A percentile compares a stretch with the other conserved stretches of the same genome.
phyloP scores from a whole-genome alignment of 441 rosid species.

The Gossypium davidsonii region DNA sequence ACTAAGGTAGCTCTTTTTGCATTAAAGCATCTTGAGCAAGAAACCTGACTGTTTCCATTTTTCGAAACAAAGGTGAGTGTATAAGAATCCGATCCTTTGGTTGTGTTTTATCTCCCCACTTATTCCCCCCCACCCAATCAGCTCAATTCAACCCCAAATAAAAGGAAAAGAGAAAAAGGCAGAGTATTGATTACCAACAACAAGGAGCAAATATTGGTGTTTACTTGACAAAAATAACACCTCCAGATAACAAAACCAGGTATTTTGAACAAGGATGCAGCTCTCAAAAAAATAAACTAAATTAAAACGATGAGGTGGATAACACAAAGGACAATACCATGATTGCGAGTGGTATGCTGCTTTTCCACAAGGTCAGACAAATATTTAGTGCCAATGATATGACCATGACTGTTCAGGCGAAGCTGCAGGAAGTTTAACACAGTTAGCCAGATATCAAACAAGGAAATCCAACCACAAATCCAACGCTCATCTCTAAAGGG shows the following conservation, averaged over 20 bases:
- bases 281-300: neutral
- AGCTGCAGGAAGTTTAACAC: constrained; percentile 58
- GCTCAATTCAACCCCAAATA: neutral
- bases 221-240: neutral
- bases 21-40: neutral
- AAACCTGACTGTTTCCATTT: neutral
- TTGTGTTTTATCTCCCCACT: neutral
- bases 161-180: neutral
- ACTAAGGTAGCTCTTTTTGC: neutral
- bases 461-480: neutral
- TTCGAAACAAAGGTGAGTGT: neutral
- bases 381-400: constrained; percentile 86
- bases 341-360: constrained; percentile 61
- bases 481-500: neutral
- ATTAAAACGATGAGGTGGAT: neutral
- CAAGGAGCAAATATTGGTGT: neutral
- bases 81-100: neutral
- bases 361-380: constrained; percentile 90
- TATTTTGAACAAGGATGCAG: neutral
- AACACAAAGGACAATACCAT: constrained; percentile 41
- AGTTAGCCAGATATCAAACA: constrained; percentile 18
- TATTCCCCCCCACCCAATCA: neutral
- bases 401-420: constrained; percentile 75
- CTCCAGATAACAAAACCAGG: neutral
- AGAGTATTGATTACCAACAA: neutral